Evolutionary conservation across 768 basidiomycete species (phyloP).

Genomic region (Neoboletus magnificus): DNA sequence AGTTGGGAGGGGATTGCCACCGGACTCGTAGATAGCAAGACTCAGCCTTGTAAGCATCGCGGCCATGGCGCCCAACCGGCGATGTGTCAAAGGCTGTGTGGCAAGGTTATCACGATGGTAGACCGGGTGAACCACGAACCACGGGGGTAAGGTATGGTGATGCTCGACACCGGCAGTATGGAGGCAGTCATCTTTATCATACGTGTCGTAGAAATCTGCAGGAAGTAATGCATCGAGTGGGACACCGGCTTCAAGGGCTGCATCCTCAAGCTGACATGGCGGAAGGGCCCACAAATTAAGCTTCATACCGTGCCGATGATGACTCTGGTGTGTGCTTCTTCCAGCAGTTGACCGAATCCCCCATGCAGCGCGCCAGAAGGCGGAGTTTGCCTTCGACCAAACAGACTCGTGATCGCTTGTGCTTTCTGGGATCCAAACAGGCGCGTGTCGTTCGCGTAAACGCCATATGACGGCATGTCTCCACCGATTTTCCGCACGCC

Average conservation of each 20-base stretch:
- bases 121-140: slow-evolving; percentile 21
- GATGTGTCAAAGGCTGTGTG: slow-evolving; percentile 45
- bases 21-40: slow-evolving; percentile 36
- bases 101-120: slow-evolving; percentile 12
- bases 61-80: slow-evolving; percentile 57
- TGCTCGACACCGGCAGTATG: background rate
- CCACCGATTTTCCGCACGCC: slow-evolving; percentile 53
- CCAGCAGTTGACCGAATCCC: background rate
- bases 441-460: slow-evolving; percentile 46
- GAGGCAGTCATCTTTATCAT: background rate
- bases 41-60: slow-evolving; percentile 52
- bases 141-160: slow-evolving; percentile 7
- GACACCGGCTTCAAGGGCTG: slow-evolving; percentile 67
- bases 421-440: slow-evolving; percentile 51
- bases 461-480: slow-evolving; percentile 60
- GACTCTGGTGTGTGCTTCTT: slow-evolving; percentile 5
- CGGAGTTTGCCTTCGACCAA: slow-evolving; percentile 8
- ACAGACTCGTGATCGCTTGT: background rate
- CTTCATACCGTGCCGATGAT: slow-evolving; percentile 45
- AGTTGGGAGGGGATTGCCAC: slow-evolving; percentile 2
- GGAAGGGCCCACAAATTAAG: slow-evolving; percentile 63
- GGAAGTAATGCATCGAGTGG: slow-evolving; percentile 53
- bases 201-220: slow-evolving; percentile 28
- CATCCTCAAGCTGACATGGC: slow-evolving; percentile 51
- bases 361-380: slow-evolving; percentile 13